Evolutionary conservation across 1,284 basidiomycete genomes (phyloP), one percentile per base, ranked within the genome.

Genomic region (Cutaneotrichosporon mucoides): DNA sequence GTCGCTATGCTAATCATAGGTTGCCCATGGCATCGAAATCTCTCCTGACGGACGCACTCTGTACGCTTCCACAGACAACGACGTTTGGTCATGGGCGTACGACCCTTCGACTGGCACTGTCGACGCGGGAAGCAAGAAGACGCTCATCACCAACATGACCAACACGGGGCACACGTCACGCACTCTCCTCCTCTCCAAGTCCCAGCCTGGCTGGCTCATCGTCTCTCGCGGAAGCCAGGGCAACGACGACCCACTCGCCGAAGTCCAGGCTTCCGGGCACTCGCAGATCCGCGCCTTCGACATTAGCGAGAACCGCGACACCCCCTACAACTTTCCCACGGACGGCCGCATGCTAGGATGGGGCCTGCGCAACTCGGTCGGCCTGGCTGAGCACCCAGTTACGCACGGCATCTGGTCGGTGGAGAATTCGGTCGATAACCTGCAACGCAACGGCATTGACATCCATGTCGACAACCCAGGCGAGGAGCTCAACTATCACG

Each of bases 401-500:
- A 47, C 45, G 5, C 40, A 44, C 5, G 61, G 57, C 5, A 12
- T 62, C 6, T 62, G 54, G 54, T 45, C 45, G 6, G 61, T 62
- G 13, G 61, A 62, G 51, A 62, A 62, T 52, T 49, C 45, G 12
- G 61, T 56, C 13, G 60, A 62, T 54, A 48, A 56, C 40, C 41
- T 62, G n/a, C 3, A 4, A 2, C 56, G 60, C 45, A 35, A 12
- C 6, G 50, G 50, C 5, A 16, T 13, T 6, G 57, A 62, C 43
- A 59, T 62, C n/a, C 57, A 62, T 38, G 53, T 49, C 35, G 51
- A 59, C 37, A 62, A 62, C 40, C 61, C 61, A 1, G 61, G 36
- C 41, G 61, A 62, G 51, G 57, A 62, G 51, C 55, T 62, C 40
- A 62, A 62, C 43, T 62, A 46, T 51, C 61, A 59, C 52, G 61